A percentile compares a stretch with the other conserved stretches of the same genome.
These are phyloP conservation scores for Trichoderma semiorbis DNA, from an alignment of 2,329 filamentous ascomycete genomes.

Conservation along the genomic window DNA sequence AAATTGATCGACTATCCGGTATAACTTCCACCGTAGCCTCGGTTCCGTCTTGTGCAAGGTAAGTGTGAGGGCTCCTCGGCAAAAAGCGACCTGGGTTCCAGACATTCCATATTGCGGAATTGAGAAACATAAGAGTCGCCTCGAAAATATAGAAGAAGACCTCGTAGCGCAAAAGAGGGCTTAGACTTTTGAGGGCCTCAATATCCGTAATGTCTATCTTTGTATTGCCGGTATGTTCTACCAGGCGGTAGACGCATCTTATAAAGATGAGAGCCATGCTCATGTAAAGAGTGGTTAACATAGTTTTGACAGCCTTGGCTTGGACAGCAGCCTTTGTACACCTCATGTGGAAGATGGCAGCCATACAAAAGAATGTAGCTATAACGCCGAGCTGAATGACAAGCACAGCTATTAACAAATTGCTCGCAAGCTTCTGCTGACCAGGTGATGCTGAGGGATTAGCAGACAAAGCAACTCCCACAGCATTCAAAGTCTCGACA, in stretches of 20 bases:
- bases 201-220: neutral
- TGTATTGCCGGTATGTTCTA: constrained; percentile 4
- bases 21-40: neutral
- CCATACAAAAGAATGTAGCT: neutral
- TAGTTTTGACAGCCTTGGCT: neutral
- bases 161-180: neutral
- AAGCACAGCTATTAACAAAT: neutral
- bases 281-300: neutral
- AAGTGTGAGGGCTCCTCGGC: neutral
- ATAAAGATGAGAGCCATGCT: neutral
- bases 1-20: neutral
- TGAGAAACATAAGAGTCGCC: constrained; percentile 1
- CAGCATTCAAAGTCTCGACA: neutral
- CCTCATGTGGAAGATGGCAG: neutral
- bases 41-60: neutral
- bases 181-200: neutral
- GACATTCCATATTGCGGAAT: neutral
- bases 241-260: constrained; percentile 1
- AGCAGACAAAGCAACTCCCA: neutral
- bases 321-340: neutral
- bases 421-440: neutral
- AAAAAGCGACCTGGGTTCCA: constrained; percentile 3
- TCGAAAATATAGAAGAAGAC: neutral
- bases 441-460: neutral
- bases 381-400: constrained; percentile 1